Base-by-base conservation (phyloP, 2,329 filamentous ascomycete species). In the Pseudopithomyces chartarum region DNA sequence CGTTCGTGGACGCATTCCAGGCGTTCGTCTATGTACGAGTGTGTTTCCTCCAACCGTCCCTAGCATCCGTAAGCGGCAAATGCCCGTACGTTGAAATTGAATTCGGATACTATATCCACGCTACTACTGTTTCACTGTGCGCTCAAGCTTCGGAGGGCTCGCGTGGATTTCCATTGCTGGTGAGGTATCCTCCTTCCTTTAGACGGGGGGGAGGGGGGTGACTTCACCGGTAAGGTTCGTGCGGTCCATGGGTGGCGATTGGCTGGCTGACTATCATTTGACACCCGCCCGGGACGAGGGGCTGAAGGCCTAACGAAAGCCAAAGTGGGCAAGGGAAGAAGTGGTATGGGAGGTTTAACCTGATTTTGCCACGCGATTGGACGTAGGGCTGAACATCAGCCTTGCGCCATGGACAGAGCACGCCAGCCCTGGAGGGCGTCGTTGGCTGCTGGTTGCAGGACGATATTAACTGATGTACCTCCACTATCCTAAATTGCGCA, bases 21-120 rank as follows among this genome's bases (percentile, higher is more conserved):
- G 56, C 57, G 57, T 54, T 52, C 53, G 50, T 36, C 44, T 52
- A 23, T 33, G 57, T 56, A 54, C 49, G 56, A 45, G 48, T 40
- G 15, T 19, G 15, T 29, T 53, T 48, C 49, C 33, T 26, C n/a
- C 52, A 47, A 26, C 26, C 42, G 44, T 53, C 38, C 2, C 33
- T 15, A 39, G 42, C 56, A 54, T 46, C 33, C 50, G 22, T 44
- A 32, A 45, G 39, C 43, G 45, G 26, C 33, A n/a, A 39, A 40
- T 39, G 46, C 46, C 34, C 45, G 45, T 47, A 43, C 40, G 36
- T 52, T 48, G 34, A 48, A 45, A 54, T 47, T 38, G 44, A 49
- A 26, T n/a, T 39, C 15, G 5, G 23, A 26, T 12, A 43, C 40
- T n/a, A 43, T 11, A 36, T 2, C 17, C 19, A 29, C 22, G 49